Conservation (phyloP, 2,329 filamentous ascomycete genomes). For the Ciborinia camelliae region DNA sequence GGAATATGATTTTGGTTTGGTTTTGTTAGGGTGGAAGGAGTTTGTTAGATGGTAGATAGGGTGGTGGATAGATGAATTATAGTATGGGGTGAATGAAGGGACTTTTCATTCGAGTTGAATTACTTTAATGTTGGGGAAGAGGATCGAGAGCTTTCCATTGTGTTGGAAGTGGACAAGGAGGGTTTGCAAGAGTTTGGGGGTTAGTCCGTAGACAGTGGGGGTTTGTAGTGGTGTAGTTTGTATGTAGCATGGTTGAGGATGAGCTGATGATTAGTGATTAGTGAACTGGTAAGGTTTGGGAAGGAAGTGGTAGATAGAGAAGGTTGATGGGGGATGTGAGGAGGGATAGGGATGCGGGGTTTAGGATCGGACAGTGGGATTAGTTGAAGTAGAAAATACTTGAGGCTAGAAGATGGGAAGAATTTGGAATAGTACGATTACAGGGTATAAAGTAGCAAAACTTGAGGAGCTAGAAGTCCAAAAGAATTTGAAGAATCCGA, state of each 20-base stretch:
- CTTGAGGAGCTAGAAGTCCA: background rate
- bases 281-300: background rate
- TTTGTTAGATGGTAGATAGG: background rate
- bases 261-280: background rate
- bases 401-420: slow-evolving; percentile 13
- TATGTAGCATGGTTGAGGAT: background rate
- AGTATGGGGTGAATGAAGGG: background rate
- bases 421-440: background rate
- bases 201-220: background rate
- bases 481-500: background rate
- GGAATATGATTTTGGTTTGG: background rate
- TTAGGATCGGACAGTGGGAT: background rate
- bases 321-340: slow-evolving; percentile 20
- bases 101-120: background rate
- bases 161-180: background rate
- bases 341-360: slow-evolving; percentile 29
- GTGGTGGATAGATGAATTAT: background rate
- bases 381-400: background rate
- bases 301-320: background rate
- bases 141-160: no score
- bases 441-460: background rate
- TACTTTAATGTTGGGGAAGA: no score
- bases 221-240: background rate
- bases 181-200: background rate
- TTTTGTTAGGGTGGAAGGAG: background rate